phyloP scores from a whole-genome alignment of 352 stramenopile species.

The Phytopythium mirpurense region DNA sequence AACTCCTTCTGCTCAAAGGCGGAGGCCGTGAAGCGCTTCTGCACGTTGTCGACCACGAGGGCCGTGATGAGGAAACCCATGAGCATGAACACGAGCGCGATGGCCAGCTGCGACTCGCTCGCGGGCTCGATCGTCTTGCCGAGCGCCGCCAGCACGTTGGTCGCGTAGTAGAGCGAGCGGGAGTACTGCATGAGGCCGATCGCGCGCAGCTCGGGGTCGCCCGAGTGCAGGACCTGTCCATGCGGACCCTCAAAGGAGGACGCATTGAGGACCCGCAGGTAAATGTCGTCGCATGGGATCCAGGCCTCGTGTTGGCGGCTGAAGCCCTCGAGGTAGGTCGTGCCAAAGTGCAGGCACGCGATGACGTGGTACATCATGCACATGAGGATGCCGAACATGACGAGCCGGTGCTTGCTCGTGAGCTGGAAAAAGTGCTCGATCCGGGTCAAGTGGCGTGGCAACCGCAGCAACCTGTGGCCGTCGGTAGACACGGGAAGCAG shows the following conservation, averaged over 20 bases:
- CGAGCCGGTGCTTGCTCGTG: slow-evolving; percentile 34
- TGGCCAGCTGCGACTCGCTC: slow-evolving; percentile 25
- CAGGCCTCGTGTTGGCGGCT: slow-evolving; percentile 21
- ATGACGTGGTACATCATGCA: slow-evolving; percentile 57
- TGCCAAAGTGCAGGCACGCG: slow-evolving; percentile 33
- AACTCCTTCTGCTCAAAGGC: slow-evolving; percentile 59
- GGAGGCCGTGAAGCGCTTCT: slow-evolving; percentile 49
- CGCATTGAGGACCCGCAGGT: slow-evolving; percentile 14
- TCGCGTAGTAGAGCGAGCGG: slow-evolving; percentile 35
- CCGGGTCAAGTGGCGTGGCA: slow-evolving; percentile 26
- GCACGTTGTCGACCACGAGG: slow-evolving; percentile 42
- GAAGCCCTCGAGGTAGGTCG: slow-evolving; percentile 33
- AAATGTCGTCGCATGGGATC: slow-evolving; percentile 22
- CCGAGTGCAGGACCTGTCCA: slow-evolving; percentile 4
- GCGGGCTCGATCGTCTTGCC: slow-evolving; percentile 40
- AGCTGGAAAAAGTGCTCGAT: slow-evolving; percentile 38
- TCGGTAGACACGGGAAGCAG: neutral
- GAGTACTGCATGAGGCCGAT: slow-evolving; percentile 27
- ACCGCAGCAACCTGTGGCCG: slow-evolving; percentile 10
- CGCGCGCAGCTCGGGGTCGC: slow-evolving; percentile 6
- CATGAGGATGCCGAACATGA: slow-evolving; percentile 31
- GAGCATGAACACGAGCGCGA: slow-evolving; percentile 41
- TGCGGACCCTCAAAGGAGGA: slow-evolving; percentile 14
- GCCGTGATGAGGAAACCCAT: slow-evolving; percentile 35
- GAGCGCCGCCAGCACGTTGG: slow-evolving; percentile 30